Evolutionary conservation across 768 basidiomycete genomes (phyloP).

Genomic region (Leccinum longicurvipes): DNA sequence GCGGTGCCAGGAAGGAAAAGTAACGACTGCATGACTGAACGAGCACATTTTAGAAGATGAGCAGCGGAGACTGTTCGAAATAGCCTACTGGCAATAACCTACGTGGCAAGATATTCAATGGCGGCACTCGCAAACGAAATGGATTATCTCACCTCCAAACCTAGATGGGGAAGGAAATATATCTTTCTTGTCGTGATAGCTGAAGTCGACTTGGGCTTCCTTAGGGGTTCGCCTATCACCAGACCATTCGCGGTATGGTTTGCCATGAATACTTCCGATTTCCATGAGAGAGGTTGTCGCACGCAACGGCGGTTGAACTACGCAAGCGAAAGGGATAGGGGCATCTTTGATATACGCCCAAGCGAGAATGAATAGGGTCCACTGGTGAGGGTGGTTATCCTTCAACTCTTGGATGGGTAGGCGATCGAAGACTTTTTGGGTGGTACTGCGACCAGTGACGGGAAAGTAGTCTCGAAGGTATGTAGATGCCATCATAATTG

Average conservation of each 20-base stretch:
- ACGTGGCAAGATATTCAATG: not conserved
- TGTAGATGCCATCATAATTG: not conserved
- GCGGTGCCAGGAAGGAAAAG: conserved; percentile 27
- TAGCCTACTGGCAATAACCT: conserved; percentile 29
- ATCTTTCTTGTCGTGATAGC: conserved; percentile 21
- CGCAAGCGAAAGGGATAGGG: conserved; percentile 12
- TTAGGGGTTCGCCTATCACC: conserved; percentile 18
- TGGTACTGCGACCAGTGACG: conserved; percentile 16
- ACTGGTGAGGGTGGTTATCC: conserved; percentile 21
- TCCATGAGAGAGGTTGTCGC: conserved; percentile 17
- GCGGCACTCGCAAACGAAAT: not conserved
- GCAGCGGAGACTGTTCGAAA: not conserved
- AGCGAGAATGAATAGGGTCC: conserved; percentile 26
- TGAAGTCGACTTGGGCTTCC: conserved; percentile 18
- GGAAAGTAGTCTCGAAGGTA: conserved; percentile 16
- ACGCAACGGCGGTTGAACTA: conserved; percentile 12
- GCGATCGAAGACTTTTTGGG: conserved; percentile 18
- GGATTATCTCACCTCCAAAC: conserved; percentile 21
- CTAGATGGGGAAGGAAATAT: conserved; percentile 23
- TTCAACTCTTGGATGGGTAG: conserved; percentile 21
- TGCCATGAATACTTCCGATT: conserved; percentile 24
- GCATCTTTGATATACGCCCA: conserved; percentile 13
- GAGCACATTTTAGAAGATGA: not conserved
- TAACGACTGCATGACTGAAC: conserved; percentile 18
- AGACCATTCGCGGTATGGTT: conserved; percentile 23